Evolutionary conservation across 164 flowering plant genomes (phyloP).

Genomic region (Akebia trifoliata): DNA sequence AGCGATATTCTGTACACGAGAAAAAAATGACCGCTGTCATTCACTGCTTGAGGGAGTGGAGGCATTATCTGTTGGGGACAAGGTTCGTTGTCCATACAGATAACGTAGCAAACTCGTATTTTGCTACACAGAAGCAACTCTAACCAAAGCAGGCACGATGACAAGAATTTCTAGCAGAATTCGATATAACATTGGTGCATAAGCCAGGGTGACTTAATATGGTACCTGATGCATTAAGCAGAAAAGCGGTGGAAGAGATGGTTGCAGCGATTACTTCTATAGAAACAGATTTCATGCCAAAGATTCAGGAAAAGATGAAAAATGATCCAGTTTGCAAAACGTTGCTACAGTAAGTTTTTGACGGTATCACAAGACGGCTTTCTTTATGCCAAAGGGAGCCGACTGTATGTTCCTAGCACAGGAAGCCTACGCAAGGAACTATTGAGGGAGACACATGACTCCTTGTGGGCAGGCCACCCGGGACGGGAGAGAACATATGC

Average conservation of each 20-base stretch:
- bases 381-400: background rate
- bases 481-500: background rate
- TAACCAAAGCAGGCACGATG: background rate
- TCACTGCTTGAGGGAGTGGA: background rate
- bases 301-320: background rate
- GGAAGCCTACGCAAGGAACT: background rate
- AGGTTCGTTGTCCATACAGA: background rate
- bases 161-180: background rate
- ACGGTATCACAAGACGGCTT: background rate
- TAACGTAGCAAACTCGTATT: background rate
- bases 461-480: background rate
- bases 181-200: too few species aligned
- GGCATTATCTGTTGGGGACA: too few species aligned
- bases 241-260: too few species aligned
- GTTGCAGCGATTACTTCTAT: too few species aligned
- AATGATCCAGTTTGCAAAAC: background rate
- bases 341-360: background rate
- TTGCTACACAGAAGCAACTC: background rate
- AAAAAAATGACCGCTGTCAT: background rate
- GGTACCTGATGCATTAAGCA: background rate
- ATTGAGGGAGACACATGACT: background rate
- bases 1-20: background rate
- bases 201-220: too few species aligned
- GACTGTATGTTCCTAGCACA: background rate
- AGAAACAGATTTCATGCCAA: too few species aligned